Evolutionary conservation across 441 rosid species (phyloP).

Genomic region (Capsella rubella): DNA sequence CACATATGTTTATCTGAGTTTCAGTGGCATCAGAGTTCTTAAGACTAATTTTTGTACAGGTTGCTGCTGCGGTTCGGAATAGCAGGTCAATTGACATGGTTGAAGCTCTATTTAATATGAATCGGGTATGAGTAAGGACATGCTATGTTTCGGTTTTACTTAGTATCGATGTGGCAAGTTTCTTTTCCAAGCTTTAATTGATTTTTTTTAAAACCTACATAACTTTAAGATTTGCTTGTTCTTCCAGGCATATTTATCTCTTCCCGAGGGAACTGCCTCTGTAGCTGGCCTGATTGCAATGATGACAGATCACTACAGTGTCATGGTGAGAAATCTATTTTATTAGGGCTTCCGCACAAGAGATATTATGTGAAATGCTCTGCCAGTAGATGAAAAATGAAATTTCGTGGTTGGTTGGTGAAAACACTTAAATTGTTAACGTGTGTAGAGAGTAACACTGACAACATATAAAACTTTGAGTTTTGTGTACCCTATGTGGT

Average conservation of each 20-base stretch:
- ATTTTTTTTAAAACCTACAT: neutral
- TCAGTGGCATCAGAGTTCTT: constrained; percentile 12
- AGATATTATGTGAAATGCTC: constrained; percentile 2
- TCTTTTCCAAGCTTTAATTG: neutral
- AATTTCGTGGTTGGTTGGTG: constrained; percentile 20
- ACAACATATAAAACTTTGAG: neutral
- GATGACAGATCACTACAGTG: constrained; percentile 97
- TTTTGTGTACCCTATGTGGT: neutral
- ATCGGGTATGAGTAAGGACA: constrained; percentile 59
- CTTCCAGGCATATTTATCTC: constrained; percentile 90
- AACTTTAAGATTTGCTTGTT: constrained; percentile 19
- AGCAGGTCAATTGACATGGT: constrained; percentile 86
- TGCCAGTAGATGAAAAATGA: constrained; percentile 23
- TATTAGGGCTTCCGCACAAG: constrained; percentile 10
- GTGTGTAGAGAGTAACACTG: constrained; percentile 5
- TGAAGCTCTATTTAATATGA: constrained; percentile 83
- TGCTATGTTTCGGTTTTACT: neutral
- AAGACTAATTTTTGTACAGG: constrained; percentile 52
- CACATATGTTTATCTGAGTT: constrained; percentile 14
- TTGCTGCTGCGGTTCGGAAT: constrained; percentile 65
- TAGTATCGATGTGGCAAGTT: neutral
- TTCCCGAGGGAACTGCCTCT: constrained; percentile 96
- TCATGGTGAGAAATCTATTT: constrained; percentile 62
- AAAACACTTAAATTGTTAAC: neutral
- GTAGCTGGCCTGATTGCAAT: constrained; percentile 96